phyloP scores from a whole-genome alignment of 2,329 filamentous ascomycete species.

The Alternaria alternata region DNA sequence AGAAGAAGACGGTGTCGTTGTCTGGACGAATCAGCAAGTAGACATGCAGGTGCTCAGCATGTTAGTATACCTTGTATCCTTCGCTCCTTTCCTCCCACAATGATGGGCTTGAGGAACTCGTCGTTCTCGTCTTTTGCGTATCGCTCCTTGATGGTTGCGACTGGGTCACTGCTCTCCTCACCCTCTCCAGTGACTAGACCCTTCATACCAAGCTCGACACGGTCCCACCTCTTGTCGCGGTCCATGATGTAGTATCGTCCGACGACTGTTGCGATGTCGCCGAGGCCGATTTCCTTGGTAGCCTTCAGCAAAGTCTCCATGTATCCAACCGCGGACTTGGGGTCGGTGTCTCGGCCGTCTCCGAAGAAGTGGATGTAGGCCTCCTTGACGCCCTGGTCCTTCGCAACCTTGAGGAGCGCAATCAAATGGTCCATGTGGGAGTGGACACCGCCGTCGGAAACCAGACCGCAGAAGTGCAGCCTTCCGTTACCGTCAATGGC shows the following conservation, averaged over 20 bases:
- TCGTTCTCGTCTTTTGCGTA: slow-evolving; percentile 91
- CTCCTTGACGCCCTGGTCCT: slow-evolving; percentile 84
- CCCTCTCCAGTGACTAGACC: slow-evolving; percentile 87
- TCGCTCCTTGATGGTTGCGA: slow-evolving; percentile 84
- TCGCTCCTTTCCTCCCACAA: slow-evolving; percentile 84
- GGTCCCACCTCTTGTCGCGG: slow-evolving; percentile 98
- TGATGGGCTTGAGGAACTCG: slow-evolving; percentile 98
- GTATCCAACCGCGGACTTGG: slow-evolving; percentile 88
- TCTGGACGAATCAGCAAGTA: slow-evolving; percentile 62
- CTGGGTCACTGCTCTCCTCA: slow-evolving; percentile 82
- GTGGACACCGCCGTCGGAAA: slow-evolving; percentile 97
- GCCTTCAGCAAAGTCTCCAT: slow-evolving; percentile 85
- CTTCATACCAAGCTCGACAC: slow-evolving; percentile 88
- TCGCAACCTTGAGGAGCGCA: slow-evolving; percentile 86
- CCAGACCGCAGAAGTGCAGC: slow-evolving; percentile 88
- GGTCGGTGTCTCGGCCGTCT: slow-evolving; percentile 96
- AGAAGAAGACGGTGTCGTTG: slow-evolving; percentile 96
- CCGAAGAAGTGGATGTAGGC: slow-evolving; percentile 99
- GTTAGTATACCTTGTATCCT: slow-evolving; percentile 76
- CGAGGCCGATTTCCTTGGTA: slow-evolving; percentile 82
- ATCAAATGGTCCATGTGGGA: slow-evolving; percentile 94
- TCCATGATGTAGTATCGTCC: slow-evolving; percentile 99
- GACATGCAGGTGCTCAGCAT: slow-evolving; percentile 40
- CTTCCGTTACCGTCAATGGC: slow-evolving; percentile 90
- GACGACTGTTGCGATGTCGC: slow-evolving; percentile 90